Evolutionary conservation across 2,329 filamentous ascomycete genomes (phyloP), one percentile per base, ranked within the genome.

Genomic region (Alternaria incomplexa): DNA sequence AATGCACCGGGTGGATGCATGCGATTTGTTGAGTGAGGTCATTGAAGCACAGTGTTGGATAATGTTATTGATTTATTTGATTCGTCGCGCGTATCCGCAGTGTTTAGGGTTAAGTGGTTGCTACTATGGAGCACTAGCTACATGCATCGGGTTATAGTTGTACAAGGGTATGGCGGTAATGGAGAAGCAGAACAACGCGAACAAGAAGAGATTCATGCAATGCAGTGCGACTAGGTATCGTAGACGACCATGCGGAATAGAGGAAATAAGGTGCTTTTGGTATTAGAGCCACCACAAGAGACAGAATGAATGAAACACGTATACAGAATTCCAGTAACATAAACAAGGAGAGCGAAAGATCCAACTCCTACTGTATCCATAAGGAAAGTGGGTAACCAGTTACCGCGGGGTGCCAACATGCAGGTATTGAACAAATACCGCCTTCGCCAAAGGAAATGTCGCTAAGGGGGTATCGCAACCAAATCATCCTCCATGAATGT

Each of bases 381-480:
- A 54, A 40, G 32, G 22, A 54, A 54, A 44, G 23, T 26, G 23
- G 52, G 15, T 28, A 40, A 54, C 23, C 7, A 11, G 48, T 52
- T 36, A 52, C 48, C 48, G 43, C 26, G 48, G 60, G 36, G 36
- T 40, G 48, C 54, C 25, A 54, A 50, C 30, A 51, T 58, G 61
- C 46, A 56, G 30, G 53, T 36, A 26, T 51, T 44, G 26, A 52
- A 51, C 58, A 50, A 51, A 15, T 50, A 50, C 63, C 61, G 36
- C 59, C 61, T 60, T 63, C 61, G 61, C 66, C 61, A 48, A 62
- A 63, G 17, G 59, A 54, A 52, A 59, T 55, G 20, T 60, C 52
- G 58, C 51, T 50, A 51, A 56, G 44, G 56, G 66, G 69, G 66
- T 69, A 72, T 70, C 61, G 66, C 61, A 63, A 65, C 47, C 58